Evolutionary conservation across 1,284 basidiomycete genomes (phyloP).

Genomic region (Fomes fomentarius): DNA sequence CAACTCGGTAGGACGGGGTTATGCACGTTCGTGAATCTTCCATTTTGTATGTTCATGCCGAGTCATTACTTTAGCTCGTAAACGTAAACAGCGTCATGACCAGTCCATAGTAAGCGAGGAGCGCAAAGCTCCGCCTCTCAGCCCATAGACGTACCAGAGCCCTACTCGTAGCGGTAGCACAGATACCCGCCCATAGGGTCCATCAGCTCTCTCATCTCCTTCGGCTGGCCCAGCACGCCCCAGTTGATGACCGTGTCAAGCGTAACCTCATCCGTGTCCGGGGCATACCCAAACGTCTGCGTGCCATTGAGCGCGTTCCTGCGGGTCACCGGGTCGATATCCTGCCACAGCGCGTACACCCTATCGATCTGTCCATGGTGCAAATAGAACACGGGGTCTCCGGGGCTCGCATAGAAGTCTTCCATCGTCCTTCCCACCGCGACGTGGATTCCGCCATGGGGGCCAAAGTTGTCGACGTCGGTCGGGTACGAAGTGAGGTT

Average conservation of each 20-base stretch:
- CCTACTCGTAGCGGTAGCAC: conserved; percentile 1
- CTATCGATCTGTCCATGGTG: background rate
- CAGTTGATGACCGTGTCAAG: background rate
- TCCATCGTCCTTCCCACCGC: conserved; percentile 1
- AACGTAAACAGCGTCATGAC: too few relatives aligned
- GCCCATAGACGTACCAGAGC: too few relatives aligned
- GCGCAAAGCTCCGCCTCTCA: too few relatives aligned
- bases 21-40: too few relatives aligned
- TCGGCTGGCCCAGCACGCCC: background rate
- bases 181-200: background rate
- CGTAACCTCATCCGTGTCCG: background rate
- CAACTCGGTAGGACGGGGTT: too few relatives aligned
- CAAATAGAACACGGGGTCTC: background rate
- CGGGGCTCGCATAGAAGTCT: conserved; percentile 2
- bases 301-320: conserved; percentile 1
- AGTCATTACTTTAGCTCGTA: too few relatives aligned
- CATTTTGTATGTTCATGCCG: too few relatives aligned
- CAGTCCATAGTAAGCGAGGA: too few relatives aligned
- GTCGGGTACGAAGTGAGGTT: conserved; percentile 3
- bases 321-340: background rate
- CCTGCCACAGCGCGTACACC: conserved; percentile 1
- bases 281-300: background rate
- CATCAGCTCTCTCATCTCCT: background rate
- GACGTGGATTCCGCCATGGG: background rate
- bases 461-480: background rate